phyloP scores from a whole-genome alignment of 306 rosid genomes.

The Styphnolobium japonicum region DNA sequence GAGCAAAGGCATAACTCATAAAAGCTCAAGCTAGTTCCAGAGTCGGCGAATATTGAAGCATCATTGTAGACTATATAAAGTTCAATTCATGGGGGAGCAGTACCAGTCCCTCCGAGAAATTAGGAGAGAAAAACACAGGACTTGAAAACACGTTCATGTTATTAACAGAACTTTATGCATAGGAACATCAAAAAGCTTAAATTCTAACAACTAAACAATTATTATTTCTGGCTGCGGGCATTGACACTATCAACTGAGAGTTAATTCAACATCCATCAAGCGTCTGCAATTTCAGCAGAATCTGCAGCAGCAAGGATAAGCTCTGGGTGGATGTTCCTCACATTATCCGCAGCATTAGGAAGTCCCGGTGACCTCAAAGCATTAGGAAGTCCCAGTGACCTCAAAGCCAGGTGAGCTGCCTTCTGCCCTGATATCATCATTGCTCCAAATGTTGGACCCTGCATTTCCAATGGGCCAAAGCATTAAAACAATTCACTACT shows the following conservation, averaged over 20 bases:
- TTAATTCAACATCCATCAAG: slow-evolving; percentile 1
- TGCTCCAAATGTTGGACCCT: slow-evolving; percentile 79
- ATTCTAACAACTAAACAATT: neutral
- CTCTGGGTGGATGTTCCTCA: slow-evolving; percentile 43
- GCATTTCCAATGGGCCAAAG: neutral
- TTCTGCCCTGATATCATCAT: slow-evolving; percentile 70
- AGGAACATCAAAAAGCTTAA: neutral
- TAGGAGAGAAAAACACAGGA: neutral
- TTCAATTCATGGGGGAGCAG: too few species aligned
- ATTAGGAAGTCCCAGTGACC: slow-evolving; percentile 39
- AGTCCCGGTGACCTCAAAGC: too few species aligned
- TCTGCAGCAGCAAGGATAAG: slow-evolving; percentile 57
- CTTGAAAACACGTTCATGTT: neutral
- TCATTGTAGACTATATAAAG: too few species aligned
- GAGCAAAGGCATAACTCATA: too few species aligned
- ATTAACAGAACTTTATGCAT: slow-evolving; percentile 11
- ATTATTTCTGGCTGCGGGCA: slow-evolving; percentile 5
- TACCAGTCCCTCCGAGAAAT: neutral
- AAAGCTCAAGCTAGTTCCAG: too few species aligned
- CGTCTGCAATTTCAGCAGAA: slow-evolving; percentile 44
- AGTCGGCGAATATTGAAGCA: too few species aligned
- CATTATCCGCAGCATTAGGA: slow-evolving; percentile 38
- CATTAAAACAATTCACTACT: neutral
- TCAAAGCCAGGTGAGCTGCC: slow-evolving; percentile 64
- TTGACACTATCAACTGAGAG: neutral